Evolutionary conservation across 2,329 filamentous ascomycete genomes (phyloP), one percentile per base, ranked within the genome.

Genomic region (Fusarium tupiense): DNA sequence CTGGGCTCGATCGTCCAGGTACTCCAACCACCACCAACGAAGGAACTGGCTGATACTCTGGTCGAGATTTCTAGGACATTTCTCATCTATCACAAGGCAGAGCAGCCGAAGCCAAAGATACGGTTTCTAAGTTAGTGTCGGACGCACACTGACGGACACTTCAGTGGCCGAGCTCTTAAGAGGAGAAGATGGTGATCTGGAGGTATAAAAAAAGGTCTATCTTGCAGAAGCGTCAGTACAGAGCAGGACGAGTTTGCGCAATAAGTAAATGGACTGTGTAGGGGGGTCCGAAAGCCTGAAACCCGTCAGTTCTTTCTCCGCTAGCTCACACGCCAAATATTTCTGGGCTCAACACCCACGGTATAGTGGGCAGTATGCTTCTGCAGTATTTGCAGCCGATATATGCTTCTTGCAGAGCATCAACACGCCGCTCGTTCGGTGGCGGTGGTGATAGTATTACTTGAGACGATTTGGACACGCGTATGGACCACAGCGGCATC

Each of bases 301-400:
- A 10, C 11, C 3, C 1, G 1, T 12, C 24, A 20, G 12, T 19
- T 26, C 2, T 46, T 46, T 7, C 12, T 26, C 24, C 4, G 12
- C 5, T 24, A 9, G 17, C 17, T 46, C 44, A 26, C 6, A 46
- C 7, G 8, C 17, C 14, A 12, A 46, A 13, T 5, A 6, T 6
- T 19, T 13, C 1, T 8, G 12, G 12, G 5, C 5, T 46, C 8
- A 46, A 10, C 43, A 1, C 8, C 8, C 11, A 46, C 1, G 4
- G 17, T 0, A 5, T 20, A 3, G 3, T 46, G 5, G 17, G 12
- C 0, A 26, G 5, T 26, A 46, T 26, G 5, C 24, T 46, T 46
- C 8, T 9, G 0, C 5, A 1, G 7, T 13, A 46, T 20, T 13
- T 13, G 8, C 5, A 11, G 4, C 8, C 17, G n/a, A 9, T 2